Conservation (phyloP, 345 rosid genomes). For the Gynandropsis gynandra region DNA sequence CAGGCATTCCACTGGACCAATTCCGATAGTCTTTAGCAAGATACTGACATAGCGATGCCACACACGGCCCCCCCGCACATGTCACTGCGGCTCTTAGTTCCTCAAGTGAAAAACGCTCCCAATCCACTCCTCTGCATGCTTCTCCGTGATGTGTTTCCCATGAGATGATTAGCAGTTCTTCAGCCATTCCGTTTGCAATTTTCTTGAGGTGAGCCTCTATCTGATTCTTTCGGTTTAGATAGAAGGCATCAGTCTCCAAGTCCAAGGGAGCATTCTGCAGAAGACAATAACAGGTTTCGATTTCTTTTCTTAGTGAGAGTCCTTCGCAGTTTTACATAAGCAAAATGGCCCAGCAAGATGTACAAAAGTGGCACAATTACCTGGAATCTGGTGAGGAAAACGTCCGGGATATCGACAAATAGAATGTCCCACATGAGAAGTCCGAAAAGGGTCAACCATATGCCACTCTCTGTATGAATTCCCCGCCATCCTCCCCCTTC, state of each 20-base stretch:
- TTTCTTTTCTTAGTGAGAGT: no score
- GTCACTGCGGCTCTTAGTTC: slow-evolving; percentile 80
- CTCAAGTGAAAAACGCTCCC: slow-evolving; percentile 66
- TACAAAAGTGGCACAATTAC: slow-evolving; percentile 23
- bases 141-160: slow-evolving; percentile 68
- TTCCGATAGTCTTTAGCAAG: slow-evolving; percentile 74
- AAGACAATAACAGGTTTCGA: neutral
- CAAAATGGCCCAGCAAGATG: neutral
- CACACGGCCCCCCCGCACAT: slow-evolving; percentile 62
- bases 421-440: slow-evolving; percentile 90
- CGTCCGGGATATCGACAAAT: slow-evolving; percentile 65
- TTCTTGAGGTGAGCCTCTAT: slow-evolving; percentile 55
- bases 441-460: slow-evolving; percentile 85
- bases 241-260: slow-evolving; percentile 64
- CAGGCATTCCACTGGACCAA: slow-evolving; percentile 99
- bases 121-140: slow-evolving; percentile 69
- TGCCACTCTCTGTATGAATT: slow-evolving; percentile 78
- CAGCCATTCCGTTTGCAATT: slow-evolving; percentile 65
- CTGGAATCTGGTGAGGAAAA: slow-evolving; percentile 77
- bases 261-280: slow-evolving; percentile 83
- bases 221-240: slow-evolving; percentile 39
- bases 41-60: slow-evolving; percentile 64
- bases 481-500: slow-evolving; percentile 92
- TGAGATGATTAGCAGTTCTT: slow-evolving; percentile 68
- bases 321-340: no score